Conservation (phyloP, 2,329 filamentous ascomycete genomes). For the Verticillium isaacii region DNA sequence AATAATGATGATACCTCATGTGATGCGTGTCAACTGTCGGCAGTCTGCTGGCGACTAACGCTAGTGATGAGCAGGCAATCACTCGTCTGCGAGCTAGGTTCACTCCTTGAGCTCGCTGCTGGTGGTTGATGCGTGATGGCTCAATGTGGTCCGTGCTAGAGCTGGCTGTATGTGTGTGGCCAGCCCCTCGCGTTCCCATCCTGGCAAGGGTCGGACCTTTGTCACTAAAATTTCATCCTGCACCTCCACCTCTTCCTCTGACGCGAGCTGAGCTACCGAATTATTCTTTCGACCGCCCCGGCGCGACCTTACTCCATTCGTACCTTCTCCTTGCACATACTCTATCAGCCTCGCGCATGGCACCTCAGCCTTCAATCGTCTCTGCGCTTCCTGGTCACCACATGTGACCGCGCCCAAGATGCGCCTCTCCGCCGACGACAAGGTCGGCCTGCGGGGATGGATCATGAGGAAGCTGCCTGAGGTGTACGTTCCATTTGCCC, state of each 20-base stretch:
- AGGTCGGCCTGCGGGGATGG: conserved; percentile 66
- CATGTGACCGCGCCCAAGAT: conserved; percentile 27
- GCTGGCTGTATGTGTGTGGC: background rate
- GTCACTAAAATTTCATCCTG: background rate
- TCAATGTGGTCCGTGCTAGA: background rate
- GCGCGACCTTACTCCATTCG: background rate
- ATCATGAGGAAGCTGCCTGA: conserved; percentile 51
- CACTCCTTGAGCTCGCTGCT: too few relatives aligned
- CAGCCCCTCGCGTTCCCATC: background rate
- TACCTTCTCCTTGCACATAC: background rate
- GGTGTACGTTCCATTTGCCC: conserved; percentile 6
- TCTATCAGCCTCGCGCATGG: background rate
- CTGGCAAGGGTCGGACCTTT: background rate
- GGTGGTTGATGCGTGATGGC: too few relatives aligned
- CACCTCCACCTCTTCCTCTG: background rate
- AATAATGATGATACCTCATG: conserved; percentile 15
- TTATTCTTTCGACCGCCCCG: background rate
- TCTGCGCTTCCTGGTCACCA: background rate
- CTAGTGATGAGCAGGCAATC: too few relatives aligned
- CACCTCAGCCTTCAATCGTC: background rate
- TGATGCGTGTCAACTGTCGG: conserved; percentile 9
- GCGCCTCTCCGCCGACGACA: conserved; percentile 60
- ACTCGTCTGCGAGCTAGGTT: too few relatives aligned
- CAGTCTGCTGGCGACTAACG: too few relatives aligned
- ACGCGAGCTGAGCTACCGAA: background rate